Conservation (phyloP, 163 green algal genomes). For the Volvox carteri region DNA sequence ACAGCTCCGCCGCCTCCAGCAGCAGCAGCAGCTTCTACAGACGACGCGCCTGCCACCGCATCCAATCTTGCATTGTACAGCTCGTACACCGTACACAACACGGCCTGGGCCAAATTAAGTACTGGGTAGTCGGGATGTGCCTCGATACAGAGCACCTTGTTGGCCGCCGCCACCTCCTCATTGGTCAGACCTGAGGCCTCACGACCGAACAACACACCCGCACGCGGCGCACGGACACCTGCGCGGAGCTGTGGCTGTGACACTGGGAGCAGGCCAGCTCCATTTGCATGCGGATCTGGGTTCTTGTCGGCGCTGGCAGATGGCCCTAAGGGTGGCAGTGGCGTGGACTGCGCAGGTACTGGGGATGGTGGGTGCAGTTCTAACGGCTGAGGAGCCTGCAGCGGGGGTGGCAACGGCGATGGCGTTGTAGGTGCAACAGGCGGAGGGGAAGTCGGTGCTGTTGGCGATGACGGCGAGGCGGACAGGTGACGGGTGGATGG, state of each 20-base stretch:
- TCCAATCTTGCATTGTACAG: constrained; percentile 23
- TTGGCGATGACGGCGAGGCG: background rate
- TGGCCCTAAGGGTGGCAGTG: no score
- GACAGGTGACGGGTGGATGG: no score
- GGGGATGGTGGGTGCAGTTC: no score
- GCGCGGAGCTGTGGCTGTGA: background rate
- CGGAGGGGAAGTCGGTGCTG: no score
- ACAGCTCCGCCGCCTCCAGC: background rate
- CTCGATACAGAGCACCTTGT: constrained; percentile 44
- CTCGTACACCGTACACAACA: constrained; percentile 21
- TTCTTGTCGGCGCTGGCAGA: no score
- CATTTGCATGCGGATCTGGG: no score
- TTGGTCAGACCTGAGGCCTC: constrained; percentile 59
- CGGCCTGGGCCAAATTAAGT: constrained; percentile 49
- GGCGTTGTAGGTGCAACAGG: no score
- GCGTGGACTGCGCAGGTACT: no score
- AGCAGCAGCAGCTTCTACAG: background rate
- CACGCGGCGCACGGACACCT: background rate
- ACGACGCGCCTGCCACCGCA: background rate
- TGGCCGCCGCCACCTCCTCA: constrained; percentile 51
- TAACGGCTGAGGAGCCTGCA: background rate
- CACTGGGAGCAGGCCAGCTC: no score
- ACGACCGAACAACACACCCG: constrained; percentile 46
- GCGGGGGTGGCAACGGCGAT: background rate
- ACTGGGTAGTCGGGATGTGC: constrained; percentile 40